These are phyloP conservation scores for Gyromitra esculenta DNA, from an alignment of 2,329 filamentous ascomycete species.

Conservation along the genomic window DNA sequence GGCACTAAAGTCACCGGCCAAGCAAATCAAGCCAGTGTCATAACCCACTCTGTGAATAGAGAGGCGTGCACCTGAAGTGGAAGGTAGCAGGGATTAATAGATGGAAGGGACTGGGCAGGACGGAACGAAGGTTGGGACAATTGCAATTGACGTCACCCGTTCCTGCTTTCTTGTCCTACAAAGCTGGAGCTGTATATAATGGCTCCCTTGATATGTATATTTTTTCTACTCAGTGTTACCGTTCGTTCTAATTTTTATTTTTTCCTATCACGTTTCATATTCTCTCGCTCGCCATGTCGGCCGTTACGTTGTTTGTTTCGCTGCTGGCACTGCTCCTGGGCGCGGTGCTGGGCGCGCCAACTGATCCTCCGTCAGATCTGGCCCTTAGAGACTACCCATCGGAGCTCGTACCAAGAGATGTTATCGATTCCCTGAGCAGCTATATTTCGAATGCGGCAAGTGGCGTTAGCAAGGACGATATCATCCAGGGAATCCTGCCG, in stretches of 20 bases:
- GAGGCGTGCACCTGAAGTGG: not conserved
- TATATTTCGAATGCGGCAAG: conserved; percentile 28
- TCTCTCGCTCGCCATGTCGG: conserved; percentile 11
- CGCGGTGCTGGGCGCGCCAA: conserved; percentile 14
- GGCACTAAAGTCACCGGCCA: not conserved
- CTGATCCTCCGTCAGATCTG: conserved; percentile 19
- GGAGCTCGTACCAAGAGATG: conserved; percentile 23
- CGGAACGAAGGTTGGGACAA: not conserved
- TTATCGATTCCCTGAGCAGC: conserved; percentile 32
- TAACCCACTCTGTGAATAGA: not conserved
- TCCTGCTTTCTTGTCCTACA: not conserved
- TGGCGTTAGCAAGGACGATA: conserved; percentile 38
- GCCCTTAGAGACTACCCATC: conserved; percentile 34
- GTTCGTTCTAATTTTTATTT: not conserved
- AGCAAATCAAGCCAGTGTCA: not conserved
- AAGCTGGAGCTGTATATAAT: conserved; percentile 16
- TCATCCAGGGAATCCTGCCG: conserved; percentile 63
- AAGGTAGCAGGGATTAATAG: not conserved
- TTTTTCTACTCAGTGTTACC: not conserved
- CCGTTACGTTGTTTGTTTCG: conserved; percentile 5
- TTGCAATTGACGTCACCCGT: conserved; percentile 30
- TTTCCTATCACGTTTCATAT: not conserved
- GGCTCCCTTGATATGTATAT: not conserved
- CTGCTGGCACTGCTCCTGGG: conserved; percentile 16
- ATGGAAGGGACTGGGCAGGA: not conserved